These are phyloP conservation scores for Nakazawaea pomicola DNA, from an alignment of 805 yeast species.

Conservation along the genomic window DNA sequence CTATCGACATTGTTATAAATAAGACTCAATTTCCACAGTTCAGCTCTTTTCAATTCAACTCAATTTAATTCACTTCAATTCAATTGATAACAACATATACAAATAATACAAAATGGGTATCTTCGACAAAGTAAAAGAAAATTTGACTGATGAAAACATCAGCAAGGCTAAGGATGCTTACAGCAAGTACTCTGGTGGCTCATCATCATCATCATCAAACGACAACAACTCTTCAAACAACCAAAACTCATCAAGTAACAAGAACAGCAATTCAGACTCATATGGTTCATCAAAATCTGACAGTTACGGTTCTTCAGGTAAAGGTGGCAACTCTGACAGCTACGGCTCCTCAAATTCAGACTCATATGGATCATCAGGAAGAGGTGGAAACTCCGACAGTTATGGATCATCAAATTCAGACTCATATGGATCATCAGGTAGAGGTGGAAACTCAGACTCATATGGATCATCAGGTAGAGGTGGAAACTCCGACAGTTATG, in stretches of 20 bases:
- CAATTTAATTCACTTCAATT: too few species aligned
- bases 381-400: conserved; percentile 20
- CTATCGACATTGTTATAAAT: too few species aligned
- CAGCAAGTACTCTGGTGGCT: conserved; percentile 2
- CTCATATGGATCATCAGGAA: too few species aligned
- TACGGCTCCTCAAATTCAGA: too few species aligned
- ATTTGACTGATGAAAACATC: conserved; percentile 21
- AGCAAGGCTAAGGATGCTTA: conserved; percentile 18
- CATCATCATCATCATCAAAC: conserved; percentile 1
- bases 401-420: conserved; percentile 24
- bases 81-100: neutral
- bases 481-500: conserved; percentile 11
- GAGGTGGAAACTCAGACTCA: conserved; percentile 19
- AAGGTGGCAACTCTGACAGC: too few species aligned
- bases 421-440: conserved; percentile 18
- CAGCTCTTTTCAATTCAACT: too few species aligned
- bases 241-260: conserved; percentile 3
- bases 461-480: conserved; percentile 21
- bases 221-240: conserved; percentile 7
- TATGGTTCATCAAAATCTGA: neutral
- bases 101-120: conserved; percentile 31
- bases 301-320: too few species aligned
- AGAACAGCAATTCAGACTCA: neutral
- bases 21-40: too few species aligned
- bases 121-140: conserved; percentile 36